phyloP scores from a whole-genome alignment of 192 early-diverging fungal genomes.

The Coemansia sp. region DNA sequence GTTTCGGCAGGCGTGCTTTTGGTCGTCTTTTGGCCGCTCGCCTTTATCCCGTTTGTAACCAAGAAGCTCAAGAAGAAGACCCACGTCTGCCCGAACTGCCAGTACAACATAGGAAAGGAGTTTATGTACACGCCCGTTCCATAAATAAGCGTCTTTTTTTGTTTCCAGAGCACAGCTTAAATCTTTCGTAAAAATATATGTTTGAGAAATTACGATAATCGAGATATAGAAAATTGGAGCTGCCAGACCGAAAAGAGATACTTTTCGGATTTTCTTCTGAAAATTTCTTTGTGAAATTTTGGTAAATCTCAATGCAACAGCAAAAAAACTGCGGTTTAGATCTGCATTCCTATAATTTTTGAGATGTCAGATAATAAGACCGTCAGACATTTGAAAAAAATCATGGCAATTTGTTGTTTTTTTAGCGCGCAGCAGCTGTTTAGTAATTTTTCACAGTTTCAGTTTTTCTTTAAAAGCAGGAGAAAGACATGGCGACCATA shows the following conservation, averaged over 20 bases:
- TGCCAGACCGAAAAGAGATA: too few relatives aligned
- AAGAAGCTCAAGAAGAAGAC: slow-evolving; percentile 35
- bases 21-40: slow-evolving; percentile 42
- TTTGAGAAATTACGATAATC: too few relatives aligned
- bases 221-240: too few relatives aligned
- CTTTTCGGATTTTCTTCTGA: neutral
- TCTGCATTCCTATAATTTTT: neutral
- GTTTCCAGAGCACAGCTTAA: too few relatives aligned
- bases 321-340: neutral
- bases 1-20: slow-evolving; percentile 35
- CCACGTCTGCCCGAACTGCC: slow-evolving; percentile 36
- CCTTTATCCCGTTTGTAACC: slow-evolving; percentile 34
- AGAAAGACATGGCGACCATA: too few relatives aligned
- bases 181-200: too few relatives aligned
- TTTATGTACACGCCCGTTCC: slow-evolving; percentile 22
- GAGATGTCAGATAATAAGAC: too few relatives aligned
- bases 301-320: neutral
- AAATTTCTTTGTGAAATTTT: neutral
- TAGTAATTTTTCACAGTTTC: too few relatives aligned
- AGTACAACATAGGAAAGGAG: slow-evolving; percentile 34
- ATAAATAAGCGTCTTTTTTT: too few relatives aligned
- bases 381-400: neutral
- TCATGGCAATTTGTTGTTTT: neutral
- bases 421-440: too few relatives aligned
- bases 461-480: too few relatives aligned